Conservation (phyloP, 495 filamentous ascomycete genomes). For the Thermothielavioides terrestris region DNA sequence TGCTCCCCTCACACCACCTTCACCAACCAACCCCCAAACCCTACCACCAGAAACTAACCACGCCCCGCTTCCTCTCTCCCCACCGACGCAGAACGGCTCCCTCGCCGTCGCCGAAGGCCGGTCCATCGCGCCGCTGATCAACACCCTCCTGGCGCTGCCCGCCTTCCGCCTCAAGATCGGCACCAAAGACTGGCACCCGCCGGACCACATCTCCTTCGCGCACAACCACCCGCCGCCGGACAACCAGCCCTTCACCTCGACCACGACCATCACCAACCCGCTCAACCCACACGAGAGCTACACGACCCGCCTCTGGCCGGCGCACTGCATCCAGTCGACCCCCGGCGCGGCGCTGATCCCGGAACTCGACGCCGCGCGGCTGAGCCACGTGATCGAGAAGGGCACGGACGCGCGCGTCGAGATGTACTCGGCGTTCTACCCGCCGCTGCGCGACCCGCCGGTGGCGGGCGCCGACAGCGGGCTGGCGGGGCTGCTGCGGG, state of each 20-base stretch:
- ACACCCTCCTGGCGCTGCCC: constrained; percentile 62
- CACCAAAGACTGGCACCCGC: constrained; percentile 85
- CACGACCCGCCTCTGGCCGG: constrained; percentile 72
- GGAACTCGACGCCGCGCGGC: constrained; percentile 52
- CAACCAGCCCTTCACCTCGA: constrained; percentile 58
- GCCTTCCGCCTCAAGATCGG: constrained; percentile 58
- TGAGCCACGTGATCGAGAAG: constrained; percentile 67
- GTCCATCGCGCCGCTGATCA: constrained; percentile 59
- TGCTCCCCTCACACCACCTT: background rate
- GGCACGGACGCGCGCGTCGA: constrained; percentile 65
- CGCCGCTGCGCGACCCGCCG: constrained; percentile 49
- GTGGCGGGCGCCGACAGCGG: constrained; percentile 53
- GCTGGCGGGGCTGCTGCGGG: constrained; percentile 48
- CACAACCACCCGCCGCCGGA: constrained; percentile 52
- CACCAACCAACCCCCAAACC: background rate
- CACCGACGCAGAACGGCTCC: constrained; percentile 69
- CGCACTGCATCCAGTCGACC: constrained; percentile 74
- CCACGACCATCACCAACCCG: constrained; percentile 58
- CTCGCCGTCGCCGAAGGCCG: constrained; percentile 71
- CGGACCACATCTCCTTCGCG: constrained; percentile 82
- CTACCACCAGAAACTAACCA: constrained; percentile 3
- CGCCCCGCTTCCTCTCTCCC: no score
- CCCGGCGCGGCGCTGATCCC: constrained; percentile 65
- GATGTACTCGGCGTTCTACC: constrained; percentile 86
- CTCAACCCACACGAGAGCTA: constrained; percentile 53